Conservation (phyloP, 2,329 filamentous ascomycete genomes). For the Fusarium camptoceras region DNA sequence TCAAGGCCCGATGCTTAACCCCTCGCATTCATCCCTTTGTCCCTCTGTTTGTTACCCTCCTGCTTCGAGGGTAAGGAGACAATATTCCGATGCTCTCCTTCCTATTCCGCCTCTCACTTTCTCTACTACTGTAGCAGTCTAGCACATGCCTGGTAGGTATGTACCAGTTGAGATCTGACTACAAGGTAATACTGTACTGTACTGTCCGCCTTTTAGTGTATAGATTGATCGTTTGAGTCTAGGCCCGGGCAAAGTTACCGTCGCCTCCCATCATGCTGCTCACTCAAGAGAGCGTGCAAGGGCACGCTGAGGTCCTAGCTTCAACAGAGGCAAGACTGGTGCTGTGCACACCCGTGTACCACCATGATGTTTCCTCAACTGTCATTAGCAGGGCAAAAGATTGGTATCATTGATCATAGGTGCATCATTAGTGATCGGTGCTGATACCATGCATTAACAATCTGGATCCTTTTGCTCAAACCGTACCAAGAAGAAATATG, state of each 20-base stretch:
- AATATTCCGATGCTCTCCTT: constrained; percentile 25
- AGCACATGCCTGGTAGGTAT: constrained; percentile 3
- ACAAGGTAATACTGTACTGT: constrained; percentile 1
- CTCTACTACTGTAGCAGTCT: not conserved
- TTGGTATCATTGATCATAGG: constrained; percentile 27
- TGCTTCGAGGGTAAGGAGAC: constrained; percentile 11
- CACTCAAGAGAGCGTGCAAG: constrained; percentile 34
- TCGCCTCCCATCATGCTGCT: constrained; percentile 18
- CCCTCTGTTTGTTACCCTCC: constrained; percentile 15
- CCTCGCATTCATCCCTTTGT: constrained; percentile 26
- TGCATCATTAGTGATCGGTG: constrained; percentile 37
- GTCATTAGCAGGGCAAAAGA: constrained; percentile 19
- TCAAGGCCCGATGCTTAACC: constrained; percentile 18
- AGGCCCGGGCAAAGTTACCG: constrained; percentile 17
- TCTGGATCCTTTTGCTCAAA: constrained; percentile 9
- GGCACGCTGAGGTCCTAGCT: constrained; percentile 35
- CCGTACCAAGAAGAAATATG: constrained; percentile 12
- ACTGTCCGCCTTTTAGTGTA: not conserved
- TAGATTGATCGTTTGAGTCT: constrained; percentile 8
- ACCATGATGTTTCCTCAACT: constrained; percentile 19
- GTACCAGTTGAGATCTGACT: constrained; percentile 15
- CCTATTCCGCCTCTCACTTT: constrained; percentile 5
- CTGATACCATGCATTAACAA: constrained; percentile 6
- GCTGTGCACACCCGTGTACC: constrained; percentile 37
- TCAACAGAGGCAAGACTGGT: constrained; percentile 25